Conservation (phyloP, 202 grass and related monocot species). For the Elaeis oleifera region DNA sequence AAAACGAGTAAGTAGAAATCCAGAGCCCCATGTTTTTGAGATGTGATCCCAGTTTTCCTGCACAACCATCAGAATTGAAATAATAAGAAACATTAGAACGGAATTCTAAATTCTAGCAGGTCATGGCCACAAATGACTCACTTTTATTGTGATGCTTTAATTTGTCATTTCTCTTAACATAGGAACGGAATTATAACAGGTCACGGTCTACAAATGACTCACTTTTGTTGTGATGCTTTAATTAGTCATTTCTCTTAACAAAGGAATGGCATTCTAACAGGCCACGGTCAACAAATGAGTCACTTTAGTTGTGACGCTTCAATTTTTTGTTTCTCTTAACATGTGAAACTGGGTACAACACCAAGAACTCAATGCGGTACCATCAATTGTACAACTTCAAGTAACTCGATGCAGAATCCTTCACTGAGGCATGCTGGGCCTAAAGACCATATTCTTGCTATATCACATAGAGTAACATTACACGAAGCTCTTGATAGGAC, state of each 20-base stretch:
- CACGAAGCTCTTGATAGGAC: too few relatives aligned
- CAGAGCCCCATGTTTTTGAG: conserved; percentile 56
- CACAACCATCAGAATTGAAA: conserved; percentile 6
- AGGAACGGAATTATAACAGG: neutral
- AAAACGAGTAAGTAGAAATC: conserved; percentile 61
- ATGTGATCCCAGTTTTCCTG: conserved; percentile 95
- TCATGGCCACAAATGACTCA: neutral
- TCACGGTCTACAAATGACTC: neutral
- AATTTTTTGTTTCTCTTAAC: too few relatives aligned
- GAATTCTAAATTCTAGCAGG: neutral
- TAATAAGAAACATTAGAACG: too few relatives aligned
- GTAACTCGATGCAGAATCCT: too few relatives aligned
- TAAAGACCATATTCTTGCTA: too few relatives aligned
- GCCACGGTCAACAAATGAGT: neutral
- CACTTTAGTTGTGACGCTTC: neutral
- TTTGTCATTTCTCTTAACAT: too few relatives aligned
- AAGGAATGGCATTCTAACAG: neutral
- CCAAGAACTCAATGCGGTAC: too few relatives aligned
- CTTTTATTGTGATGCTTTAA: neutral
- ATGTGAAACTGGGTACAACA: too few relatives aligned
- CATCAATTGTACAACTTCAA: too few relatives aligned
- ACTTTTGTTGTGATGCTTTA: neutral
- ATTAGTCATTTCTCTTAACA: too few relatives aligned
- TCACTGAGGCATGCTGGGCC: too few relatives aligned
- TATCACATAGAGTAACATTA: too few relatives aligned